These are phyloP conservation scores for Asterophora lycoperdoides DNA, from an alignment of 768 basidiomycete species.

Conservation along the genomic window DNA sequence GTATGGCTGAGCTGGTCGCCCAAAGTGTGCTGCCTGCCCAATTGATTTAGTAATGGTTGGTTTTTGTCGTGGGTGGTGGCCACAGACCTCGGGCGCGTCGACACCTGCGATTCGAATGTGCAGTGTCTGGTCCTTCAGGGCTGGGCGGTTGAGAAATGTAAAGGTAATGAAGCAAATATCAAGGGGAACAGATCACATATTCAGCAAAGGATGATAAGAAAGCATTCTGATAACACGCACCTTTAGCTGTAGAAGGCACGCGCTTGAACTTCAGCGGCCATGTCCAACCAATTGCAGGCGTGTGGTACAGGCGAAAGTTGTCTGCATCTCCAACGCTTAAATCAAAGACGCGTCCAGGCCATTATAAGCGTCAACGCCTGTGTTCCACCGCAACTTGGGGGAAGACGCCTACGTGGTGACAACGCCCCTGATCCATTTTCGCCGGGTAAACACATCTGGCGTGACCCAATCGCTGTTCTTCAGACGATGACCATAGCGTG, in stretches of 20 bases:
- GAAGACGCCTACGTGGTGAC: slow-evolving; percentile 63
- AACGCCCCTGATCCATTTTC: slow-evolving; percentile 70
- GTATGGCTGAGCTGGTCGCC: slow-evolving; percentile 72
- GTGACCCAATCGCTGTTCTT: slow-evolving; percentile 68
- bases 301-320: slow-evolving; percentile 87
- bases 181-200: not conserved
- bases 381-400: not conserved
- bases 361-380: not conserved
- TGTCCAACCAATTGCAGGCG: slow-evolving; percentile 68
- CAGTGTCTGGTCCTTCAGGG: slow-evolving; percentile 75
- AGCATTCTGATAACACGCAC: slow-evolving; percentile 26
- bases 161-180: too few species aligned
- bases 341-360: not conserved
- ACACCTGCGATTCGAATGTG: slow-evolving; percentile 87
- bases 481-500: slow-evolving; percentile 55
- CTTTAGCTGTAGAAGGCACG: slow-evolving; percentile 57
- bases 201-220: not conserved
- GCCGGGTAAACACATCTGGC: slow-evolving; percentile 50
- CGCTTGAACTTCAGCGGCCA: slow-evolving; percentile 69
- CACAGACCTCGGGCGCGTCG: slow-evolving; percentile 83
- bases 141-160: slow-evolving; percentile 31
- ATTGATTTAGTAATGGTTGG: too few species aligned
- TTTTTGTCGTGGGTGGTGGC: not conserved
- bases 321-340: slow-evolving; percentile 80
- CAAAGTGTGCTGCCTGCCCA: slow-evolving; percentile 74